Evolutionary conservation across 2,329 filamentous ascomycete species (phyloP).

Genomic region (Fusarium hainanense): DNA sequence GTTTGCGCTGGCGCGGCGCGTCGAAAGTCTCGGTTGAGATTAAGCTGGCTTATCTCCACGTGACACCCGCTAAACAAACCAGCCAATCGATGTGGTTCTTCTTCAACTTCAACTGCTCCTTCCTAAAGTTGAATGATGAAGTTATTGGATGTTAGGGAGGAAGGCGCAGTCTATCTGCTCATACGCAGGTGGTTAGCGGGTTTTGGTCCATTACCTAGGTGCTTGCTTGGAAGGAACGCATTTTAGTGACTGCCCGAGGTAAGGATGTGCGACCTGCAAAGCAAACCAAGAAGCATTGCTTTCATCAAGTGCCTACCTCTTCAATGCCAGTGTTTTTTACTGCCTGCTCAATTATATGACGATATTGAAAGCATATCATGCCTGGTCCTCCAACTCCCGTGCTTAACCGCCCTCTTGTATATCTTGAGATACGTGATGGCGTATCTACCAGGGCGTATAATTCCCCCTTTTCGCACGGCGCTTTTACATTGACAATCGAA

Average conservation of each 20-base stretch:
- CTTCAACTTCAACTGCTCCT: slow-evolving; percentile 29
- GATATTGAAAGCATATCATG: slow-evolving; percentile 34
- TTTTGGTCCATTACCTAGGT: neutral
- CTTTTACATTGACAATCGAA: slow-evolving; percentile 47
- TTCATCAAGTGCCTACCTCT: neutral
- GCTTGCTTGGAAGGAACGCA: neutral
- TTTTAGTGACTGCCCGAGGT: neutral
- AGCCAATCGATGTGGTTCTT: slow-evolving; percentile 16
- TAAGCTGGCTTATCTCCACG: slow-evolving; percentile 29
- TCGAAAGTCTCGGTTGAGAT: slow-evolving; percentile 28
- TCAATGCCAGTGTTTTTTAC: neutral
- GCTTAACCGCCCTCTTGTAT: slow-evolving; percentile 45
- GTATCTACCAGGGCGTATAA: slow-evolving; percentile 36
- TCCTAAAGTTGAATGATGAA: neutral
- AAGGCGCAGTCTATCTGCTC: neutral
- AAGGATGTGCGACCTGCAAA: neutral
- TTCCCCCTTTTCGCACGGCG: slow-evolving; percentile 29
- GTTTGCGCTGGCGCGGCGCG: slow-evolving; percentile 38
- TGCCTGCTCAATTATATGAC: neutral
- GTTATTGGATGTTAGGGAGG: neutral
- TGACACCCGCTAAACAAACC: neutral
- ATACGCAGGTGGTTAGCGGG: neutral
- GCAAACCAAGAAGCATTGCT: neutral
- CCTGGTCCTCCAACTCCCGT: slow-evolving; percentile 47
- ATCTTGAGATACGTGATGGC: slow-evolving; percentile 47